phyloP scores from a whole-genome alignment of 2,329 filamentous ascomycete species.

The Hypoxylon rubiginosum region DNA sequence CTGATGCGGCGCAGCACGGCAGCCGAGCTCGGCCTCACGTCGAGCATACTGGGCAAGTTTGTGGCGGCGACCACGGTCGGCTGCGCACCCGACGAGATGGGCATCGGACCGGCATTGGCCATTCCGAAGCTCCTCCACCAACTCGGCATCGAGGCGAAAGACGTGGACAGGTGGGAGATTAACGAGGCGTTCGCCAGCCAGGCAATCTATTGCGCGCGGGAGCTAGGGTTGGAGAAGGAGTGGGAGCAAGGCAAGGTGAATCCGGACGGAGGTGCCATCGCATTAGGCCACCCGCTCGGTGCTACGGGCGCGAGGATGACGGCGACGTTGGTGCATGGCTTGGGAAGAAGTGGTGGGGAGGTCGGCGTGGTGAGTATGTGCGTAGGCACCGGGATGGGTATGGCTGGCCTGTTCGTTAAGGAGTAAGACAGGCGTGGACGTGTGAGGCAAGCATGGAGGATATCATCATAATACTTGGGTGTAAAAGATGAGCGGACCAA shows the following conservation, averaged over 20 bases:
- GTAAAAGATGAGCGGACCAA: background rate
- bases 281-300: slow-evolving; percentile 91
- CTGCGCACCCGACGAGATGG: slow-evolving; percentile 93
- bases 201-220: slow-evolving; percentile 77
- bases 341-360: slow-evolving; percentile 77
- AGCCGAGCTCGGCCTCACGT: slow-evolving; percentile 75
- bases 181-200: slow-evolving; percentile 85
- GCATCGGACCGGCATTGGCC: slow-evolving; percentile 86
- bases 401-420: slow-evolving; percentile 76
- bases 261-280: slow-evolving; percentile 92
- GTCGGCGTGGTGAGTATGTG: slow-evolving; percentile 94
- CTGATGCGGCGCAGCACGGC: slow-evolving; percentile 89
- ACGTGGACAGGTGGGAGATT: slow-evolving; percentile 91
- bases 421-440: slow-evolving; percentile 59
- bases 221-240: slow-evolving; percentile 73
- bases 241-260: slow-evolving; percentile 81
- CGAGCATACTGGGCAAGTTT: slow-evolving; percentile 84
- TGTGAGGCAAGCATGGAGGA: background rate
- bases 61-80: slow-evolving; percentile 81
- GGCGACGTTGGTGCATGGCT: slow-evolving; percentile 76
- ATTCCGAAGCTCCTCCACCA: slow-evolving; percentile 84
- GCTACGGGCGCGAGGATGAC: slow-evolving; percentile 88
- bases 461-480: background rate
- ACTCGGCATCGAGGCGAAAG: slow-evolving; percentile 74
- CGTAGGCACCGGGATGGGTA: slow-evolving; percentile 84